Percentiles rank a stretch among this genome's conserved stretches.
phyloP scores from a whole-genome alignment of 805 yeast genomes.

The Schwanniomyces occidentalis region DNA sequence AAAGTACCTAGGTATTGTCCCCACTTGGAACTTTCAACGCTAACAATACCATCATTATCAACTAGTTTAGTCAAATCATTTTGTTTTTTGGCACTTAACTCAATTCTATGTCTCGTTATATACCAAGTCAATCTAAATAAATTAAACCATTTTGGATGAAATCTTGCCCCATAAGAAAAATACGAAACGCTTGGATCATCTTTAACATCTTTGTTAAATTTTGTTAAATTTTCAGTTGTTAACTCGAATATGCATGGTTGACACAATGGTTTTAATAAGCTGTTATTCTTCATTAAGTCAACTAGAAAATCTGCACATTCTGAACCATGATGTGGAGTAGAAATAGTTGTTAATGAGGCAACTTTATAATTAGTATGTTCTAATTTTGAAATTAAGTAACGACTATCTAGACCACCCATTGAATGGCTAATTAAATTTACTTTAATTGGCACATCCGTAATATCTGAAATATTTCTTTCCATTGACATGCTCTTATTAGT shows the following conservation, averaged over 20 bases:
- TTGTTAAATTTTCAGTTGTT: slow-evolving; percentile 52
- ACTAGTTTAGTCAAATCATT: slow-evolving; percentile 27
- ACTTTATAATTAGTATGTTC: slow-evolving; percentile 49
- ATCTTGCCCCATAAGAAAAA: slow-evolving; percentile 81
- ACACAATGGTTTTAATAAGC: slow-evolving; percentile 16
- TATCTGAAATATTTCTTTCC: slow-evolving; percentile 6
- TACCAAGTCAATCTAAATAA: slow-evolving; percentile 66
- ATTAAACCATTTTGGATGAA: slow-evolving; percentile 61
- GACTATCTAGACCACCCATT: slow-evolving; percentile 90
- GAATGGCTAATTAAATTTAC: slow-evolving; percentile 85
- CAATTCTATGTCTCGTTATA: slow-evolving; percentile 37
- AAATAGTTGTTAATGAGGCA: slow-evolving; percentile 75
- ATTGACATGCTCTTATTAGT: slow-evolving; percentile 4
- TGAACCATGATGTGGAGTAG: slow-evolving; percentile 89
- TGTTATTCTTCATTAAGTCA: slow-evolving; percentile 24
- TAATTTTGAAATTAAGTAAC: slow-evolving; percentile 67
- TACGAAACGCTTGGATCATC: slow-evolving; percentile 67
- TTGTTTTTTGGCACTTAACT: slow-evolving; percentile 1
- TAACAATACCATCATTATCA: slow-evolving; percentile 84
- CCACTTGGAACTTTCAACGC: slow-evolving; percentile 78
- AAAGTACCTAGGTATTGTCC: slow-evolving; percentile 81
- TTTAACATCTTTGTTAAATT: slow-evolving; percentile 52
- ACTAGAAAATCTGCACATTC: slow-evolving; percentile 74
- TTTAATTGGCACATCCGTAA: slow-evolving; percentile 35
- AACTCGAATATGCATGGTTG: slow-evolving; percentile 57